Evolutionary conservation across 1,284 basidiomycete genomes (phyloP), one percentile per base, ranked within the genome.

Genomic region (Rhodotorula sp.): DNA sequence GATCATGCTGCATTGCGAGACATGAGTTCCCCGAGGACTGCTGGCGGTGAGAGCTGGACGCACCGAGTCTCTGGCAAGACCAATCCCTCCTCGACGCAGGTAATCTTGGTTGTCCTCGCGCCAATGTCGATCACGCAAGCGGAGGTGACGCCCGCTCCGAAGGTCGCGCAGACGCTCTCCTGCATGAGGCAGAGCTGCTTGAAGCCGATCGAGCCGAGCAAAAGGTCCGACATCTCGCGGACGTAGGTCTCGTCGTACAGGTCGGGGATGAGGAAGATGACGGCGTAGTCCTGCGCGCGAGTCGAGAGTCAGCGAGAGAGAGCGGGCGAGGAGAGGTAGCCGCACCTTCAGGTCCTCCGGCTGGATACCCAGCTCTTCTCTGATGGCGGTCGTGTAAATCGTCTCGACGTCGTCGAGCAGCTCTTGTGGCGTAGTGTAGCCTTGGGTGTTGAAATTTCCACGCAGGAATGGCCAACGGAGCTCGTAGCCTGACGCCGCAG

Each of bases 71-170:
- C 96, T 4, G 89, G 80, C 34, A 94, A 82, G 22, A 99, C 87
- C 60, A 95, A 80, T 1, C 96, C 96, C 77, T 99, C 96, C 73
- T 99, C 96, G 11, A 99, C 90, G 77, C 95, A 98, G 0, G 94
- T 88, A 62, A 99, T 87, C 72, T 87, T 91, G 4, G 91, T 94
- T 71, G 85, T 87, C 31, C 85, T 86, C 10, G 94, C 89, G 16
- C 96, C 96, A 64, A 99, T 88, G 78, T 99, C 93, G 47, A 99
- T 91, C 5, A 99, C 91, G 78, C 95, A 98, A 18, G 94, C 94
- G 72, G 88, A 90, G 0, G 91, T 92, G 67, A 98, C 88, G 18
- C 96, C 96, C 4, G 95, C 93, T 26, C 94, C 93, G 79, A 96
- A 98, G 2, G 93, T 92, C 9, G 96, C 92, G 59, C 92, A 92